phyloP scores from a whole-genome alignment of 2,329 filamentous ascomycete species.

The Cercospora beticola region DNA sequence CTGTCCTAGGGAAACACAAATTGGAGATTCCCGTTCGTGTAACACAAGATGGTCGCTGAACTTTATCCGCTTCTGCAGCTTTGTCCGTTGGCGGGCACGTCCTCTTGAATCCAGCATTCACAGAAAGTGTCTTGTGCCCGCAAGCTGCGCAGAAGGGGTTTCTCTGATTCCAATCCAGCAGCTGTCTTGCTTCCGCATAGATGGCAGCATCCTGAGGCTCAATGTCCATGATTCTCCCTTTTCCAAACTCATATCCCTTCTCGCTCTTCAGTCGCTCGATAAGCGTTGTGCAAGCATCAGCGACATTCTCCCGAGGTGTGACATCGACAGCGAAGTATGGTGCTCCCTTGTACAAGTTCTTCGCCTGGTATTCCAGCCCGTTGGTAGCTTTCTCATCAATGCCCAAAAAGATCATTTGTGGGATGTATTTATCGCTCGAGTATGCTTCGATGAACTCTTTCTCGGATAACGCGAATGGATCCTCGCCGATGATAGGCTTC shows the following conservation, averaged over 20 bases:
- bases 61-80: slow-evolving; percentile 39
- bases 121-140: slow-evolving; percentile 75
- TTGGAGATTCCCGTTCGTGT: slow-evolving; percentile 87
- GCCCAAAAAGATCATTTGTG: slow-evolving; percentile 81
- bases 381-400: slow-evolving; percentile 65
- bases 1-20: slow-evolving; percentile 85
- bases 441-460: slow-evolving; percentile 70
- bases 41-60: slow-evolving; percentile 67
- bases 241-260: slow-evolving; percentile 64
- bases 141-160: slow-evolving; percentile 92
- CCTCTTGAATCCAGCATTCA: slow-evolving; percentile 78
- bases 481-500: slow-evolving; percentile 64
- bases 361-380: slow-evolving; percentile 62
- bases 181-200: slow-evolving; percentile 81
- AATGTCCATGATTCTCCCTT: slow-evolving; percentile 62
- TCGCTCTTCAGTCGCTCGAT: slow-evolving; percentile 58
- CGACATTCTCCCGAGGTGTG: slow-evolving; percentile 63
- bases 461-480: slow-evolving; percentile 71
- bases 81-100: slow-evolving; percentile 72
- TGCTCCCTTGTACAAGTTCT: slow-evolving; percentile 67
- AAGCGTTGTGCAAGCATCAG: slow-evolving; percentile 62
- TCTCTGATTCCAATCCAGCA: slow-evolving; percentile 91
- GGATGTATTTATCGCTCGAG: slow-evolving; percentile 66
- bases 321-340: slow-evolving; percentile 91
- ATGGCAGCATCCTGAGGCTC: slow-evolving; percentile 71